phyloP scores from a whole-genome alignment of 768 basidiomycete genomes.

The Trametes gibbosa region DNA sequence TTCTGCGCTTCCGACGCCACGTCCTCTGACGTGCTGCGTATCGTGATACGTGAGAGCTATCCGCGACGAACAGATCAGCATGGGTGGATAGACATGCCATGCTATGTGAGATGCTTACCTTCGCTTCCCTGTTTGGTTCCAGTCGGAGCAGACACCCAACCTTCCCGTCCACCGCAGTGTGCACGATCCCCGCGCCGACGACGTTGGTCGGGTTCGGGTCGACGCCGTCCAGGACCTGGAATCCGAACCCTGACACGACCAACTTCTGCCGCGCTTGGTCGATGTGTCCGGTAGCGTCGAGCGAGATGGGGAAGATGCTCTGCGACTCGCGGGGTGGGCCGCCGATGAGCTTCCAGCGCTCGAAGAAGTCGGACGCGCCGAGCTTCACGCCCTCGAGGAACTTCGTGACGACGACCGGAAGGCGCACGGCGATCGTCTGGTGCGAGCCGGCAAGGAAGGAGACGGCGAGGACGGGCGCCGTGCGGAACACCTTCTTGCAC shows the following conservation, averaged over 20 bases:
- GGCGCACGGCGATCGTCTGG: conserved; percentile 76
- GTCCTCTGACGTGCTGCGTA: conserved; percentile 92
- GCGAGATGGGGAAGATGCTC: conserved; percentile 73
- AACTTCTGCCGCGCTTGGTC: conserved; percentile 72
- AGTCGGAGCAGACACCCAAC: conserved; percentile 91
- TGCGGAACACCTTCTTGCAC: conserved; percentile 83
- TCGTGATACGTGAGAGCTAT: conserved; percentile 88
- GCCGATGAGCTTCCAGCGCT: conserved; percentile 96
- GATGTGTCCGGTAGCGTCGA: conserved; percentile 67
- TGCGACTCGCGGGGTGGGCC: conserved; percentile 94
- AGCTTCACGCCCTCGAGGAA: conserved; percentile 94
- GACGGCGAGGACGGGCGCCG: conserved; percentile 75
- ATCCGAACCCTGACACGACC: conserved; percentile 72
- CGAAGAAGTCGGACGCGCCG: conserved; percentile 85
- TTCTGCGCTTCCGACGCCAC: conserved; percentile 74
- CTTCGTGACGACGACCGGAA: conserved; percentile 87
- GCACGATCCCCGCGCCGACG: conserved; percentile 94
- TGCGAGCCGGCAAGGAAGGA: conserved; percentile 93
- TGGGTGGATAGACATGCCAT: background rate
- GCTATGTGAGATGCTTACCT: conserved; percentile 48
- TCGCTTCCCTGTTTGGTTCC: conserved; percentile 95
- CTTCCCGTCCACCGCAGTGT: conserved; percentile 89
- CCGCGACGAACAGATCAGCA: background rate
- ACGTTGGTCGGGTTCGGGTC: conserved; percentile 95
- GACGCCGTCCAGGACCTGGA: conserved; percentile 78